Base-by-base conservation (phyloP, 2,329 filamentous ascomycete species). In the Torrubiellomyces zombiae region DNA sequence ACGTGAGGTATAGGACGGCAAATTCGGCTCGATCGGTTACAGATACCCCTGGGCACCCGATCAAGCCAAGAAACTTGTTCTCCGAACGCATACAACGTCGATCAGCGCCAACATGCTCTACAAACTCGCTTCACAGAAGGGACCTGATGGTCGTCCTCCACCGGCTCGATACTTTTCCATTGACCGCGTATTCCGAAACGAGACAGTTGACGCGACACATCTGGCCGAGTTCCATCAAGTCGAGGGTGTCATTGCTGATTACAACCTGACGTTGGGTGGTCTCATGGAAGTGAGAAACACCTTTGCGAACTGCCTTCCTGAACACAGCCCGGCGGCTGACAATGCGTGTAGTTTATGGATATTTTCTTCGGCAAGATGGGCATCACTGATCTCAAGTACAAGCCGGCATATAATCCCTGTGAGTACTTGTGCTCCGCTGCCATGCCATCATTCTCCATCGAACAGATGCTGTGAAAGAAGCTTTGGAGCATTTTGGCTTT, bases 151-250 rank as follows among this genome's bases (percentile, higher is more conserved):
- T 23, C 57, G 60, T 26, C 63, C 66, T 23, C 67, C 64, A 10
- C 65, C 70, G 18, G 83, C 82, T n/a, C 75, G 85, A 33, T 95
- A 93, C 61, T 98, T 98, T 63, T 93, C 82, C 33, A 98, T 98
- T 48, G 89, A 98, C 55, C 74, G 89, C 27, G 89, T 98, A 32
- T 98, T 98, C 75, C 73, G 82, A 38, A 98, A 98, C 53, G 89
- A 98, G 56, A 82, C 82, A 3, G 85, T 98, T 30, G 89, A 98
- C 45, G 85, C 85, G 9, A 98, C 89, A 7, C 89, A 98, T 61
- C 56, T 98, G 44, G 85, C 83, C 19, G 89, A 98, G 53, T 98
- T 98, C 65, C 89, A 98, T 57, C 89, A 98, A 50, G 81, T 95
- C 17, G 89, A 98, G 56, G 89, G 89, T 53, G 86, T 98, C 25